phyloP scores from a whole-genome alignment of 2,329 filamentous ascomycete genomes.

The Alternaria sp. region DNA sequence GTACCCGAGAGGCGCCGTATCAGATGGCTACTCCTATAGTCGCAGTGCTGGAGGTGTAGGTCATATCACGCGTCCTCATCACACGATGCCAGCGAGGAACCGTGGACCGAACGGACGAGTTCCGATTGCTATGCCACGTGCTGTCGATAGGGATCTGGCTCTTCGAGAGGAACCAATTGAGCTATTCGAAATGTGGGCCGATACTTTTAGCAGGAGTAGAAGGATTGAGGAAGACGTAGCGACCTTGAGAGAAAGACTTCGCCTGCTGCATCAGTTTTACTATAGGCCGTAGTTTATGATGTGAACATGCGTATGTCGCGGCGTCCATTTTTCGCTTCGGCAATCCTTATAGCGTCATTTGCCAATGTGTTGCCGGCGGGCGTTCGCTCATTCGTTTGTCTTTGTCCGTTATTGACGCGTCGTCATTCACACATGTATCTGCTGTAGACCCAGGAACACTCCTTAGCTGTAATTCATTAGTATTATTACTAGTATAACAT shows the following conservation, averaged over 20 bases:
- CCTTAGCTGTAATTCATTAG: neutral
- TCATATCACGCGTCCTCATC: neutral
- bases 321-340: neutral
- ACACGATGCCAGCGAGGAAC: neutral
- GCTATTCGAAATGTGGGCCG: constrained; percentile 1
- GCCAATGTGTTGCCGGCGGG: neutral
- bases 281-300: neutral
- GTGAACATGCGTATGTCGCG: neutral
- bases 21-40: neutral
- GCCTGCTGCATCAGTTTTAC: neutral
- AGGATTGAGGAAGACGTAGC: neutral
- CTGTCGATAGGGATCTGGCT: neutral
- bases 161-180: neutral
- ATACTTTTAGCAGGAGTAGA: neutral
- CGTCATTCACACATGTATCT: neutral
- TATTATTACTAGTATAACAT: neutral
- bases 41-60: neutral
- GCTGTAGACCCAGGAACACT: neutral
- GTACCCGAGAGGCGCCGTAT: neutral
- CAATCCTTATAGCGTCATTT: neutral
- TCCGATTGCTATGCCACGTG: neutral
- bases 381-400: neutral
- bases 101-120: neutral
- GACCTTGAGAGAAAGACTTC: neutral
- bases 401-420: neutral